Base-by-base conservation (phyloP, 352 stramenopile genomes). In the Pythium apleroticum region DNA sequence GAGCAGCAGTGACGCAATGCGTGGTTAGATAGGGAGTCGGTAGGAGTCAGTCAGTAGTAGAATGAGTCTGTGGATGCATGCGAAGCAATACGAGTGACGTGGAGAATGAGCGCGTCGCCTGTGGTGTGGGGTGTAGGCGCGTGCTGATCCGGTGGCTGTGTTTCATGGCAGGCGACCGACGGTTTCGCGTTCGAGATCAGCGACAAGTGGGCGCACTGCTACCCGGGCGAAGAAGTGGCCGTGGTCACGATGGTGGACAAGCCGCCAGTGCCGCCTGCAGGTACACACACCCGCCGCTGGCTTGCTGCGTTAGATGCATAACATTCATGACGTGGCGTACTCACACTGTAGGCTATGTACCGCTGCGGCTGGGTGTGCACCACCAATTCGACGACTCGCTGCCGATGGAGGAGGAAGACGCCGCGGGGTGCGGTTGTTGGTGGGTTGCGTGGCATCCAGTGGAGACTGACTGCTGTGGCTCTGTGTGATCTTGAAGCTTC, bases 231-330 rank as follows among this genome's bases (percentile, higher is more conserved):
- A 46, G 58, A 82, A 35, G 69, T 91, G 28, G 78, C 69, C 19
- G 75, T 91, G 33, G 79, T 91, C 63, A 88, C 76, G 35, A 80
- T 66, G 28, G 70, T 84, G 14, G 71, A 74, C 41, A 76, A 85
- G 31, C 76, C 81, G 27, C 76, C 76, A 27, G 56, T 84, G n/a
- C 83, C 81, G 7, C 77, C 81, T 2, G 69, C 78, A 68, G 80
- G 82, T 91, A 41, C 19, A 35, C 89, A 41, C 19, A 35, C 20
- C 14, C 39, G 20, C 39, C 15, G n/a, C n/a, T n/a, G n/a, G n/a
- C n/a, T n/a, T n/a, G n/a, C n/a, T n/a, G n/a, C n/a, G n/a, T n/a
- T n/a, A n/a, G n/a, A n/a, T n/a, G n/a, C n/a, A n/a, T n/a, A n/a
- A n/a, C n/a, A n/a, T n/a, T n/a, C n/a, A n/a, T n/a, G n/a, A n/a